Evolutionary conservation across 83 land plant species (phyloP), one percentile per base, ranked within the genome.

Genomic region (Larix sibirica): DNA sequence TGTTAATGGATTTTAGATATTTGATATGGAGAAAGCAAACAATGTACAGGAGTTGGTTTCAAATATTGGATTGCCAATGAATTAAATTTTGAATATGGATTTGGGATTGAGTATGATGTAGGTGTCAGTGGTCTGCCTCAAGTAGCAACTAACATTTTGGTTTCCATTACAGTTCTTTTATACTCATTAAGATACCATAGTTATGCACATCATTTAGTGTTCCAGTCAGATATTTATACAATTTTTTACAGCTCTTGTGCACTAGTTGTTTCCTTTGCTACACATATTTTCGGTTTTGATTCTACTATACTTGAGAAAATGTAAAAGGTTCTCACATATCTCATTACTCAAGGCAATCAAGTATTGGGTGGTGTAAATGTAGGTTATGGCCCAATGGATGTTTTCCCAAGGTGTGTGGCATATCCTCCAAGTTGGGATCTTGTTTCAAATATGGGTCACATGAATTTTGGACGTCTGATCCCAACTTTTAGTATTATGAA

Each of bases 351-450:
- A 44, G 85, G 83, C 6, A 47, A 8, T 63, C 86, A 83, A 74
- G 87, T 88, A 67, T 77, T 92, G 77, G 87, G 82, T 8, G 71
- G 81, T 26, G 89, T 89, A 59, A 81, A 84, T 62, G 79, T 85
- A 17, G 98, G 95, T 26, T 91, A 88, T 83, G 99, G 99, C 28
- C 97, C 99, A 16, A 85, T 97, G 69, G 99, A 98, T 47, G 91
- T 97, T 68, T 98, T 98, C 44, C 81, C 95, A 31, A 85, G 99
- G 38, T 97, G 99, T 98, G 65, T 97, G 83, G 98, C 98, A 54
- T 97, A 97, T 82, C 91, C 98, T 83, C 97, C 36, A 33, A 33
- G 36, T 33, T 33, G 3, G 36, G 36, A 33, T 33, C 36, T 33
- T 1, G 36, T 33, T 33, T 33, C 3, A 33, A 2, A 33, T 33